These are phyloP conservation scores for Salvia miltiorrhiza DNA, from an alignment of 257 asterid genomes.

Conservation along the genomic window DNA sequence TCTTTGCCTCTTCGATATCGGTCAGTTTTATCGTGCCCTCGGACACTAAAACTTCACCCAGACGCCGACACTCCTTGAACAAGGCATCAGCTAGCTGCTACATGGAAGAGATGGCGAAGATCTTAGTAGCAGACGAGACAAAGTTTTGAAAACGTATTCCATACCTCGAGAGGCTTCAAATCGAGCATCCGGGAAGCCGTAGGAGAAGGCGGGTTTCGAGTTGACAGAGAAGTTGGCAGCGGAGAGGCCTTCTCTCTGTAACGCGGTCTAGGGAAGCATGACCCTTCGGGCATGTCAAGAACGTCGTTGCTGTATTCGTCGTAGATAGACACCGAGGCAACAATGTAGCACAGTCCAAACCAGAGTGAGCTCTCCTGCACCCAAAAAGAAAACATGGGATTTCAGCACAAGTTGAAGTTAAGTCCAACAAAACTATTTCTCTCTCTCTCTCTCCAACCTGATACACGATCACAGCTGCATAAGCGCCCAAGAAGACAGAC, in stretches of 20 bases:
- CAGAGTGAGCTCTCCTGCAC: conserved; percentile 68
- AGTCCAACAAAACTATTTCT: no score
- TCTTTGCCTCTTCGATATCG: conserved; percentile 68
- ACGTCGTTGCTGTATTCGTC: conserved; percentile 81
- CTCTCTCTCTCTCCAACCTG: conserved; percentile 36
- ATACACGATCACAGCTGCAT: conserved; percentile 67
- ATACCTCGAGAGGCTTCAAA: conserved; percentile 70
- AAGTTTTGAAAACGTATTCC: not conserved
- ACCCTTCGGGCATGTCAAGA: conserved; percentile 82
- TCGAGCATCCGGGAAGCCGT: conserved; percentile 56
- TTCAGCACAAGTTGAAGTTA: not conserved
- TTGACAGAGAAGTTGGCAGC: conserved; percentile 38
- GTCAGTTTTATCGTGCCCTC: conserved; percentile 49
- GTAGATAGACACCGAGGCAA: conserved; percentile 67
- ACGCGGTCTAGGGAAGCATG: conserved; percentile 75
- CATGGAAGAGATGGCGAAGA: conserved; percentile 3
- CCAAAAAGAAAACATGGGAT: conserved; percentile 11
- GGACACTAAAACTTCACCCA: conserved; percentile 50
- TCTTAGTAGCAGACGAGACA: conserved; percentile 8
- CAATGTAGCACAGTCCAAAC: conserved; percentile 71
- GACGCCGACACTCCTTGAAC: conserved; percentile 47
- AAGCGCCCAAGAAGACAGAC: conserved; percentile 67
- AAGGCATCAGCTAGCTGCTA: conserved; percentile 60
- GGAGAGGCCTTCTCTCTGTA: conserved; percentile 42
- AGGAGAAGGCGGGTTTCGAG: conserved; percentile 39